Percentiles rank a stretch among this genome's conserved stretches.
phyloP scores from a whole-genome alignment of 192 early-diverging fungal species.

The Backusella luteola region DNA sequence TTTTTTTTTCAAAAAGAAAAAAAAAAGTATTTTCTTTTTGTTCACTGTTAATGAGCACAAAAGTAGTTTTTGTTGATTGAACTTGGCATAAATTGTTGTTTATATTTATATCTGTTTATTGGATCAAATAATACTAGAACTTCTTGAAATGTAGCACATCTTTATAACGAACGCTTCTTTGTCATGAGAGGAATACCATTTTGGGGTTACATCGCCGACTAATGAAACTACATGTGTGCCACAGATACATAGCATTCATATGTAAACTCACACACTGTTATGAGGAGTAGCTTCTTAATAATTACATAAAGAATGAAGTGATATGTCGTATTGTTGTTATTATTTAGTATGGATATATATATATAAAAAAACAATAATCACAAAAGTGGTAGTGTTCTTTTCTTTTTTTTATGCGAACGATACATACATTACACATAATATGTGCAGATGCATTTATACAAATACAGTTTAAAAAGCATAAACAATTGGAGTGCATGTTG shows the following conservation, averaged over 20 bases:
- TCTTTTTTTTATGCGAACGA: neutral
- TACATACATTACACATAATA: neutral
- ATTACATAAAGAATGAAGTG: neutral
- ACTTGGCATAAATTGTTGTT: neutral
- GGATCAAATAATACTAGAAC: neutral
- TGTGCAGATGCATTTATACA: neutral
- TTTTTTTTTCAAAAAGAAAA: neutral
- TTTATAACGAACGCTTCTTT: neutral
- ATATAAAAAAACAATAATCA: neutral
- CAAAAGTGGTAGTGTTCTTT: neutral
- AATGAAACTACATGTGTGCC: neutral
- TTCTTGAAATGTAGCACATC: slow-evolving; percentile 2
- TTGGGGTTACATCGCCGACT: neutral
- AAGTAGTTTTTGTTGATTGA: neutral
- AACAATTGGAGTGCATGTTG: neutral
- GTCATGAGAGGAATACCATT: slow-evolving; percentile 8
- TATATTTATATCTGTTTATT: neutral
- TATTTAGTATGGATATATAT: neutral
- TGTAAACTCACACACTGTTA: neutral
- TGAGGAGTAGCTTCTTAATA: neutral
- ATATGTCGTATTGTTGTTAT: neutral
- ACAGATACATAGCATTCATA: neutral
- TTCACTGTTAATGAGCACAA: neutral
- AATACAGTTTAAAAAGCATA: neutral
- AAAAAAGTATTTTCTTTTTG: neutral